Evolutionary conservation across 2,329 filamentous ascomycete species (phyloP).

Genomic region (Talaromyces sp.): DNA sequence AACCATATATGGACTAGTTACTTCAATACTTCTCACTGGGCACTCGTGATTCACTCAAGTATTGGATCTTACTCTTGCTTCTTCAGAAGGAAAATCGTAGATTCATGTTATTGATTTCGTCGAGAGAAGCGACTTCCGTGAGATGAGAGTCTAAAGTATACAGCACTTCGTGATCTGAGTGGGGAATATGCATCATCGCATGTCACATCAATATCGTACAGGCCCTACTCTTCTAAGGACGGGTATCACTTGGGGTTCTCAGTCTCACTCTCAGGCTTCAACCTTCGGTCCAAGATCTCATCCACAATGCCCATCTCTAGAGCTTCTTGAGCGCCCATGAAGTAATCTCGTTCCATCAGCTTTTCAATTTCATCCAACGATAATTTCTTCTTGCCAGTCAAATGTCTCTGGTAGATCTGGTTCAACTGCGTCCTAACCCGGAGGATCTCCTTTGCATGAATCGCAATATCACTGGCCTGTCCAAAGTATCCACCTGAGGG

Average conservation of each 20-base stretch:
- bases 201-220: constrained; percentile 5
- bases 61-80: not conserved
- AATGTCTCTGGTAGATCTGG: constrained; percentile 77
- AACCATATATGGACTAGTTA: not conserved
- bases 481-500: constrained; percentile 70
- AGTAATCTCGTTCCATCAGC: constrained; percentile 96
- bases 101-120: not conserved
- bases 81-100: not conserved
- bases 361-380: constrained; percentile 79
- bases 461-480: constrained; percentile 76
- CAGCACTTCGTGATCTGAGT: not conserved
- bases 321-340: constrained; percentile 83
- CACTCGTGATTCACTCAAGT: too few relatives aligned
- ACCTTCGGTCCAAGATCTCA: constrained; percentile 62
- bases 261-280: constrained; percentile 25
- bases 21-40: not conserved
- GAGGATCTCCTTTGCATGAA: constrained; percentile 95
- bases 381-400: constrained; percentile 65
- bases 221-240: not conserved
- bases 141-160: constrained; percentile 3
- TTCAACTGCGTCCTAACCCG: constrained; percentile 80
- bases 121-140: not conserved
- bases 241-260: constrained; percentile 1
- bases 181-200: not conserved
- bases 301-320: constrained; percentile 88